phyloP scores from a whole-genome alignment of 225 moss, liverwort and hornwort genomes.

The Asterella californica region DNA sequence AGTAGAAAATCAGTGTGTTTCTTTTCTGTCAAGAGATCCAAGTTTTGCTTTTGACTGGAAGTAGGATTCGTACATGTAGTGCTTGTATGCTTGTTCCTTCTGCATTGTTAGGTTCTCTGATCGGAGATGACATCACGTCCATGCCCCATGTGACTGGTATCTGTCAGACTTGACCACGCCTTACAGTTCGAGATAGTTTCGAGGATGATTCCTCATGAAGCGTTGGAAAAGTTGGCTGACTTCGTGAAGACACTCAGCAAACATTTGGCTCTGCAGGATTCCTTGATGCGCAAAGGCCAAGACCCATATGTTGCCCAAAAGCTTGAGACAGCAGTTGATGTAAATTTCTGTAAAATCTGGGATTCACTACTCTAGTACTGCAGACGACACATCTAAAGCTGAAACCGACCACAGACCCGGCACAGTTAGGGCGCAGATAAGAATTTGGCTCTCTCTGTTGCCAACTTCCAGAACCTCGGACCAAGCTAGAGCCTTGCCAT shows the following conservation, averaged over 20 bases:
- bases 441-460: too few relatives aligned
- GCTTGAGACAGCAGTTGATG: conserved; percentile 11
- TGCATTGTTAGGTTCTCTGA: neutral
- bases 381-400: too few relatives aligned
- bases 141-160: neutral
- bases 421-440: too few relatives aligned
- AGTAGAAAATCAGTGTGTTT: neutral
- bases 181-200: conserved; percentile 27
- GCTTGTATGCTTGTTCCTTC: neutral
- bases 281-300: neutral
- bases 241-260: conserved; percentile 16
- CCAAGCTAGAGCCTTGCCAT: too few relatives aligned
- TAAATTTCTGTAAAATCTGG: conserved; percentile 1
- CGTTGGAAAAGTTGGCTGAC: conserved; percentile 17
- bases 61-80: neutral
- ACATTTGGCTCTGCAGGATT: conserved; percentile 12
- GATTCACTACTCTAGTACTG: neutral
- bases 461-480: too few relatives aligned
- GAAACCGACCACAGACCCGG: too few relatives aligned
- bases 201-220: conserved; percentile 19
- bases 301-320: neutral
- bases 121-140: too few relatives aligned
- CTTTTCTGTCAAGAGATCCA: neutral
- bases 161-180: conserved; percentile 20
- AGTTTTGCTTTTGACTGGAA: neutral